These are phyloP conservation scores for Cryptomeria japonica DNA, from an alignment of 75 land plant species.

Conservation along the genomic window DNA sequence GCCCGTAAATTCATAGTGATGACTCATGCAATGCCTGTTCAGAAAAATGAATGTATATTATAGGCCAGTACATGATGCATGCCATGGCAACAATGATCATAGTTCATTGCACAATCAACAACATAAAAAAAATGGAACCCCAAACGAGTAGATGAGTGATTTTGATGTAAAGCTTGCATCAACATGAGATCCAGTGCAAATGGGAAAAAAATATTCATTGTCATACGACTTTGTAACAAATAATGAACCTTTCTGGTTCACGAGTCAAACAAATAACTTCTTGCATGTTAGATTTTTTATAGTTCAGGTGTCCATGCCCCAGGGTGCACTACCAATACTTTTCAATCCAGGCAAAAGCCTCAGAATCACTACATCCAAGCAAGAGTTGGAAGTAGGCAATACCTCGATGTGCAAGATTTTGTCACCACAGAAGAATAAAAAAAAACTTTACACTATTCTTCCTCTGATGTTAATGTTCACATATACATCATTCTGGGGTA, in stretches of 20 bases:
- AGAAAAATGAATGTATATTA: no score
- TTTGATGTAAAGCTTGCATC: neutral
- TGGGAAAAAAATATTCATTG: neutral
- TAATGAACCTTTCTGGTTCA: constrained; percentile 10
- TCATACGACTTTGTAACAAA: neutral
- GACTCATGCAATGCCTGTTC: neutral
- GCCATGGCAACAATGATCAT: neutral
- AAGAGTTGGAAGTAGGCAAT: neutral
- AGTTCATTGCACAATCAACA: neutral
- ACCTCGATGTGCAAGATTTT: neutral
- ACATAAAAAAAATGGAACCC: neutral
- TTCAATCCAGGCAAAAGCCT: neutral
- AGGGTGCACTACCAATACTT: neutral
- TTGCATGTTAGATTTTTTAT: constrained; percentile 3
- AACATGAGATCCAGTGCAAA: neutral
- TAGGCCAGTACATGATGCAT: neutral
- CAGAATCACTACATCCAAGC: neutral
- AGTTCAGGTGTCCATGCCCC: neutral
- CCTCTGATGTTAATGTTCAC: constrained; percentile 9
- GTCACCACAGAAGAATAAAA: constrained; percentile 4
- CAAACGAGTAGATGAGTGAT: neutral
- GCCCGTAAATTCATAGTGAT: neutral
- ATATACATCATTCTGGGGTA: constrained; percentile 7
- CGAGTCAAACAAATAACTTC: neutral
- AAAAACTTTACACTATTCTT: constrained; percentile 12